Evolutionary conservation across 2,329 filamentous ascomycete genomes (phyloP), one percentile per base, ranked within the genome.

Genomic region (Anthostomella pinea): DNA sequence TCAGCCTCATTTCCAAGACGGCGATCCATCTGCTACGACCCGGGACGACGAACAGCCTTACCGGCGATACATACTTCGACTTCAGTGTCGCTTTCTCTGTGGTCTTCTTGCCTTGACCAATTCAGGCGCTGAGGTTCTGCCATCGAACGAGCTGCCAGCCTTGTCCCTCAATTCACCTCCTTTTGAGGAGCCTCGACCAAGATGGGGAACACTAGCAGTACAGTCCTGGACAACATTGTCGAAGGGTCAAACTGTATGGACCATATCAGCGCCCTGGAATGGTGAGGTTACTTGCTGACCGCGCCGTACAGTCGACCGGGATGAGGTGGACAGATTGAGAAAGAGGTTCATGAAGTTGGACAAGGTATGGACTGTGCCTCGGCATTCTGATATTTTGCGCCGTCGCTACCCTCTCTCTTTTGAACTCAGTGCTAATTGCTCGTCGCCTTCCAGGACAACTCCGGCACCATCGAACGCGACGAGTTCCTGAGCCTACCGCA

Each of bases 301-400:
- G 8, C 29, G 7, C 24, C 18, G 7, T 33, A 41, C 57, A 97
- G 91, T 98, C 73, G 87, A 98, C 72, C 84, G 87, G 64, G 93
- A 98, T 58, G 93, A 98, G 67, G 89, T 98, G 43, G 93, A 97
- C 63, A 81, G 93, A 58, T 75, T 98, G 62, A 80, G 89, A 59
- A 98, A 98, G 73, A 81, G 91, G 45, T 98, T 98, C 62, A 97
- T 97, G 91, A 98, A 98, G 70, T 74, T 98, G 43, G 93, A 98
- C 68, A 97, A 96, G 79, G 91, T 93, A 68, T 51, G 70, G 26
- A 39, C 29, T 26, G 13, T 30, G 30, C 19, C 34, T 25, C 30
- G 11, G 13, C 28, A 16, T 38, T 21, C 25, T n/a, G n/a, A n/a
- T n/a, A n/a, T n/a, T 23, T 23, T 32, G 22, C 18, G 14, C 22